Evolutionary conservation across 257 asterid genomes (phyloP).

Genomic region (Coffea eugenioides): DNA sequence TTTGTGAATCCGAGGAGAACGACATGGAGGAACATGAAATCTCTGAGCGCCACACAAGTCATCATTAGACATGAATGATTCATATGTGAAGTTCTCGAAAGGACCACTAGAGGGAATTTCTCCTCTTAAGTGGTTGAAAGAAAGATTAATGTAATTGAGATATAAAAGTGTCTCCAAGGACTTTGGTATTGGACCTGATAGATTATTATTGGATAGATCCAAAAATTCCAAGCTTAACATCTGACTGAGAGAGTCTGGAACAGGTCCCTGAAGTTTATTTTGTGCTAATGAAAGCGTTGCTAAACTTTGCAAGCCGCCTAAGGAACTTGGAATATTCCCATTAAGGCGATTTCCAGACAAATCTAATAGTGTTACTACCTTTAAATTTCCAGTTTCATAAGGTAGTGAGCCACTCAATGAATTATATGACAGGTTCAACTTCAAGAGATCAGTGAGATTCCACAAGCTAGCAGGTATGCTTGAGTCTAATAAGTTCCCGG

Average conservation of each 20-base stretch:
- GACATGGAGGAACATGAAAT: conserved; percentile 15
- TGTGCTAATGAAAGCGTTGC: conserved; percentile 27
- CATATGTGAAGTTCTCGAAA: conserved; percentile 17
- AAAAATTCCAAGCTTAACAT: conserved; percentile 24
- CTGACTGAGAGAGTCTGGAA: conserved; percentile 27
- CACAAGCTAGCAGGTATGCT: conserved; percentile 28
- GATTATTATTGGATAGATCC: conserved; percentile 35
- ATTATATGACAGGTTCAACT: conserved; percentile 35
- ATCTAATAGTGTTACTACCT: conserved; percentile 16
- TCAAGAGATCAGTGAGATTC: conserved; percentile 27
- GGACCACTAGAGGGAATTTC: conserved; percentile 22
- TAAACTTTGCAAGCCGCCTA: conserved; percentile 22
- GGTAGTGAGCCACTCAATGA: conserved; percentile 27
- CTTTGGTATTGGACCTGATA: conserved; percentile 32
- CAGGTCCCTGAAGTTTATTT: conserved; percentile 28
- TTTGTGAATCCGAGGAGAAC: neutral
- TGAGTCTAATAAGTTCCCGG: conserved; percentile 25
- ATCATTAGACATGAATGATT: conserved; percentile 25
- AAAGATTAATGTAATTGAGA: conserved; percentile 27
- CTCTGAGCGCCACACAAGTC: conserved; percentile 19
- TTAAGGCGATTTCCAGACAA: conserved; percentile 34
- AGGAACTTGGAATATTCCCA: conserved; percentile 27
- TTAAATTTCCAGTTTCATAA: conserved; percentile 27
- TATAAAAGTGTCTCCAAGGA: conserved; percentile 23
- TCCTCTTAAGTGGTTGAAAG: conserved; percentile 29